A percentile compares a stretch with the other conserved stretches of the same genome.
These are phyloP conservation scores for Torulaspora pretoriensis DNA, from an alignment of 1,139 yeast species.

Conservation along the genomic window DNA sequence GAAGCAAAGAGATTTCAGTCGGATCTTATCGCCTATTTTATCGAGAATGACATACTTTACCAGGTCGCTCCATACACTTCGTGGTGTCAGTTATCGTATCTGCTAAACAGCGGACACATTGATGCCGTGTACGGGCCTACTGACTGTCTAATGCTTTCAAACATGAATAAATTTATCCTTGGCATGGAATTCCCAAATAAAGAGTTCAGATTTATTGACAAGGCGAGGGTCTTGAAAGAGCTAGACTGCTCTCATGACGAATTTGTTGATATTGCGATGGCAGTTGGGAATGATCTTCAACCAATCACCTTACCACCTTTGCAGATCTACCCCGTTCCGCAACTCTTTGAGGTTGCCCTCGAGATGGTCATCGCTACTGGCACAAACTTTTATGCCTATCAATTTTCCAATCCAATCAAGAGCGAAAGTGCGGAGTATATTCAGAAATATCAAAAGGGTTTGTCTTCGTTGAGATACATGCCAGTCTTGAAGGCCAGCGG, in stretches of 20 bases:
- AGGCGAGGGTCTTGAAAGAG: conserved; percentile 54
- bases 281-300: conserved; percentile 76
- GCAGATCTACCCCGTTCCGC: conserved; percentile 38
- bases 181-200: conserved; percentile 65
- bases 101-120: conserved; percentile 50
- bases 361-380: conserved; percentile 45
- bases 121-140: conserved; percentile 84
- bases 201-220: conserved; percentile 61
- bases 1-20: conserved; percentile 45
- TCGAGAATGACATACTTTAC: conserved; percentile 56
- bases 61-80: conserved; percentile 81
- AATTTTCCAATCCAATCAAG: conserved; percentile 26
- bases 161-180: conserved; percentile 66
- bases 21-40: conserved; percentile 56
- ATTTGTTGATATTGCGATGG: conserved; percentile 64
- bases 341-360: conserved; percentile 40
- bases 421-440: conserved; percentile 27
- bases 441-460: conserved; percentile 48
- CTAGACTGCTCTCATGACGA: conserved; percentile 58
- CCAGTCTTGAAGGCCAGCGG: conserved; percentile 75
- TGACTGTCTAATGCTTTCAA: conserved; percentile 60
- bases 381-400: conserved; percentile 42
- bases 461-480: conserved; percentile 50
- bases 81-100: conserved; percentile 74
- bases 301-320: conserved; percentile 59